Evolutionary conservation across 352 stramenopile genomes (phyloP).

Genomic region (Globisporangium okanoganense): DNA sequence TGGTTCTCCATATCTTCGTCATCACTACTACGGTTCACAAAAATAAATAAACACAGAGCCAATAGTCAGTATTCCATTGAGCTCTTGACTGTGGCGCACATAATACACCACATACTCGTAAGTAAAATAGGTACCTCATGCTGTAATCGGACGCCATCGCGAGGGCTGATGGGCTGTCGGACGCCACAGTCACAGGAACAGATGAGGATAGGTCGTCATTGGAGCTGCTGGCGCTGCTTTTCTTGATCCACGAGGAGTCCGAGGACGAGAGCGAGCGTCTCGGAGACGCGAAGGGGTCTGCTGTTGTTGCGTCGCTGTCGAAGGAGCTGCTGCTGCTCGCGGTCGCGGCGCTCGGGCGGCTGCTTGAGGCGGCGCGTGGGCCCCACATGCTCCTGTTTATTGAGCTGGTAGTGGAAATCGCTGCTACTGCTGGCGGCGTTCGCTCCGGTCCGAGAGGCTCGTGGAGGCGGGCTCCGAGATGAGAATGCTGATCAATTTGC

Average conservation of each 20-base stretch:
- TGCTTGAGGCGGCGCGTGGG: neutral
- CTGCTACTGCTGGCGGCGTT: too few relatives aligned
- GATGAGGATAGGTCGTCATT: neutral
- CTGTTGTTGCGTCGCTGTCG: neutral
- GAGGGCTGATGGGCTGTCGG: neutral
- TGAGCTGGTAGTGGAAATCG: neutral
- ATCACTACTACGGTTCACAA: neutral
- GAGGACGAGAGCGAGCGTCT: neutral
- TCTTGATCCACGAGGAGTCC: neutral
- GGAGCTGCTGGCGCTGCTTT: neutral
- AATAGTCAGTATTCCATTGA: too few relatives aligned
- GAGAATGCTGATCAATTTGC: neutral
- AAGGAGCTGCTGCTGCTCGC: neutral
- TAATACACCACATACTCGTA: too few relatives aligned
- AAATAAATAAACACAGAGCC: neutral
- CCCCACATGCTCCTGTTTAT: neutral
- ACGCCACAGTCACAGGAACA: neutral
- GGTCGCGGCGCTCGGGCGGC: neutral
- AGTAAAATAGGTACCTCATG: neutral
- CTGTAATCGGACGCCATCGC: neutral
- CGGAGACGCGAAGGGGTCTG: neutral
- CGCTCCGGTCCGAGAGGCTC: too few relatives aligned
- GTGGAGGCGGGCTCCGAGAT: neutral
- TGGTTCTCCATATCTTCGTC: constrained; percentile 5
- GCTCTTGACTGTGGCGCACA: too few relatives aligned